A percentile compares a stretch with the other conserved stretches of the same genome.
Conservation (phyloP, 306 rosid genomes). For the Aeschynomene evenia region DNA sequence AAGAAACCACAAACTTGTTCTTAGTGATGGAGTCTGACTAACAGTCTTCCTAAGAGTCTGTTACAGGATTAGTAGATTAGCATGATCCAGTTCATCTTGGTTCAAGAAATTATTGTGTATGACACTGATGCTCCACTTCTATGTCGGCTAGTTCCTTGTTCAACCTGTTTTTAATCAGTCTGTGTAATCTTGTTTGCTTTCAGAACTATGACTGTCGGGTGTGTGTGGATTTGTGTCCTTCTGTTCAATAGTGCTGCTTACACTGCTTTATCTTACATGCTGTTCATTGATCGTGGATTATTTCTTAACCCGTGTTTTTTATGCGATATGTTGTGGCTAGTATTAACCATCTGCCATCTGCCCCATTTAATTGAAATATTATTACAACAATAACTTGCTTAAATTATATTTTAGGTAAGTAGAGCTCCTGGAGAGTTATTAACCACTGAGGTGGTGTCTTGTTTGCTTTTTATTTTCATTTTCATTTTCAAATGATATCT, state of each 20-base stretch:
- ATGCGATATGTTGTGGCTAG: constrained; percentile 18
- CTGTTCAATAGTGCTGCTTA: neutral
- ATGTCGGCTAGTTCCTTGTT: neutral
- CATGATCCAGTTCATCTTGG: constrained; percentile 2
- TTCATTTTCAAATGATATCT: neutral
- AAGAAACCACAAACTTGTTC: neutral
- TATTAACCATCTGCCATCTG: neutral
- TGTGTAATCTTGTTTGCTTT: neutral
- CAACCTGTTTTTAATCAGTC: neutral
- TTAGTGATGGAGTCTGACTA: neutral
- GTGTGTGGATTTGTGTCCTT: neutral
- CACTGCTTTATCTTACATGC: neutral
- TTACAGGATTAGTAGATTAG: constrained; percentile 3
- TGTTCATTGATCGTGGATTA: neutral
- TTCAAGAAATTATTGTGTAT: constrained; percentile 19
- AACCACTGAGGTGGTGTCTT: neutral
- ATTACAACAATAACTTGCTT: neutral
- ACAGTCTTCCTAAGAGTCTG: neutral
- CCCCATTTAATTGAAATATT: neutral
- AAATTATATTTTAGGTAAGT: constrained; percentile 6
- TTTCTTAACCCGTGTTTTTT: neutral
- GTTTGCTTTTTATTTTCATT: neutral
- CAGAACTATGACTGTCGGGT: constrained; percentile 6
- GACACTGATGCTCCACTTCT: neutral
- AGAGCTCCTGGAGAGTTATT: neutral